Conservation (phyloP, 371 early-diverging fungal species). For the Rhizopus delemar region DNA sequence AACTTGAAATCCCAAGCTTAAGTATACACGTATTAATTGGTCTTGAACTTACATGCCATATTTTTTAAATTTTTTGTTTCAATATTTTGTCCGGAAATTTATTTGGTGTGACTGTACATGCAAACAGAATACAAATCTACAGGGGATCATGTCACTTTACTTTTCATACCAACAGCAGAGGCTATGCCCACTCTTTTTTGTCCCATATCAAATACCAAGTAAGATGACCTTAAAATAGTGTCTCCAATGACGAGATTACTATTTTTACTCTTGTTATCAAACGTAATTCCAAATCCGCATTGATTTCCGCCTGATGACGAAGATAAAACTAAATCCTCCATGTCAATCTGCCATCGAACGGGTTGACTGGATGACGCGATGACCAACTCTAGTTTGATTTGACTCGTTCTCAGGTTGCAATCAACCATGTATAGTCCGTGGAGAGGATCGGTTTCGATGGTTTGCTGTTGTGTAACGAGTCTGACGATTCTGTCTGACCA, state of each 20-base stretch:
- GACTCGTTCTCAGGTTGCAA: constrained; percentile 6
- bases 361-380: not conserved
- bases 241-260: constrained; percentile 39
- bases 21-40: no score
- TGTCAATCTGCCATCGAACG: not conserved
- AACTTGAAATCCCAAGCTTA: no score
- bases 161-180: constrained; percentile 13
- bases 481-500: constrained; percentile 10
- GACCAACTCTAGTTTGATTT: not conserved
- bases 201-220: constrained; percentile 42
- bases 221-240: constrained; percentile 32
- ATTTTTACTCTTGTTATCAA: constrained; percentile 8
- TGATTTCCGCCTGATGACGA: not conserved
- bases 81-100: no score
- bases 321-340: constrained; percentile 9
- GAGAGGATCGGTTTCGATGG: not conserved
- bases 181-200: constrained; percentile 20
- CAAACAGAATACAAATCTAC: not conserved
- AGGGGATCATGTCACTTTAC: not conserved
- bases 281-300: constrained; percentile 41
- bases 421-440: constrained; percentile 11
- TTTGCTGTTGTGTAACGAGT: not conserved
- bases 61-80: no score
- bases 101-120: no score
- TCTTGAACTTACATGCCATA: no score